Percentiles rank a stretch among this genome's conserved stretches.
Conservation (phyloP, 805 yeast genomes). For the Metschnikowia vanudenii region DNA sequence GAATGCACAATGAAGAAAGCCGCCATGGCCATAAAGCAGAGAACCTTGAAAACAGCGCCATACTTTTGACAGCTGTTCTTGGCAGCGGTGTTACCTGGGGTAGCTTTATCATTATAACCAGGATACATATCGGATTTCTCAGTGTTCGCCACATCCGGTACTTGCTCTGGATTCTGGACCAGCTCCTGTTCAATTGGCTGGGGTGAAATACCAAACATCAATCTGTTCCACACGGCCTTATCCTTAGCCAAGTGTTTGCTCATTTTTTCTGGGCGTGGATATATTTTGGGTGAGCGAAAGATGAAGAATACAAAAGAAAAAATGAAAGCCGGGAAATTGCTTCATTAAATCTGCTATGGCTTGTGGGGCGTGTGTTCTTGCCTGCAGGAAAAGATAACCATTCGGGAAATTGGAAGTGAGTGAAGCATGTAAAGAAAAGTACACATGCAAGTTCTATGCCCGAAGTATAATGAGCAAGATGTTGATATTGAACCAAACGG, state of each 20-base stretch:
- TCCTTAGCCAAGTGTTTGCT: constrained; percentile 18
- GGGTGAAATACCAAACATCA: constrained; percentile 13
- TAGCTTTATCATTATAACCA: neutral
- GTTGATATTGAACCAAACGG: too few relatives aligned
- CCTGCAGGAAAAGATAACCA: too few relatives aligned
- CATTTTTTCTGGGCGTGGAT: constrained; percentile 2
- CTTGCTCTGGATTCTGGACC: too few relatives aligned
- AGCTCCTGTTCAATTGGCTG: too few relatives aligned
- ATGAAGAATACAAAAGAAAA: neutral
- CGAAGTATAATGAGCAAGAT: too few relatives aligned
- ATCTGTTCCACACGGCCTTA: constrained; percentile 19
- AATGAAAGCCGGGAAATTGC: neutral
- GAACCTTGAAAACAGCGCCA: neutral
- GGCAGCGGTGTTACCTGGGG: too few relatives aligned
- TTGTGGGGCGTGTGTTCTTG: too few relatives aligned
- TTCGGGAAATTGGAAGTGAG: too few relatives aligned
- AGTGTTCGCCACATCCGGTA: neutral
- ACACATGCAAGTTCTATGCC: too few relatives aligned
- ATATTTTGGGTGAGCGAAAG: too few relatives aligned
- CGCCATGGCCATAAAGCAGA: neutral
- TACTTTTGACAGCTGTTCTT: neutral
- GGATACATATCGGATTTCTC: neutral
- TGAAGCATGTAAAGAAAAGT: too few relatives aligned
- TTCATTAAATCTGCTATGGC: too few relatives aligned
- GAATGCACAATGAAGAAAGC: neutral